Base-by-base conservation (phyloP, 257 asterid genomes). In the Sherardia arvensis region DNA sequence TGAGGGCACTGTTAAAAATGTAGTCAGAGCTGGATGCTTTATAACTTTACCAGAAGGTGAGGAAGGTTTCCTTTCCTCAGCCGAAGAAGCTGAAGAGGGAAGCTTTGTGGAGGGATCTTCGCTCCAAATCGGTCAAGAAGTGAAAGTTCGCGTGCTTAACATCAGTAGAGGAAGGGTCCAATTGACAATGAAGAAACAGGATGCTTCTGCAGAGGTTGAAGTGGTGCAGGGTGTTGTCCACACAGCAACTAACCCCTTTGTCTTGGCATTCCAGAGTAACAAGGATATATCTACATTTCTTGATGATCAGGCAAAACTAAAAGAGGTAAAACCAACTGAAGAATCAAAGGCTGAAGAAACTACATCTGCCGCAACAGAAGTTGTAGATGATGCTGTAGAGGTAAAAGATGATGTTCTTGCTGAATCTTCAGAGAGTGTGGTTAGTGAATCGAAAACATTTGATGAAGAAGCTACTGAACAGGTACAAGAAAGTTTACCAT, bases 41-140 rank as follows among this genome's bases (percentile, higher is more conserved):
- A 79, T 93, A 68, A 84, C 97, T 65, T 85, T 93, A 57, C 96
- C 97, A 27, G 97, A 93, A 66, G 96, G 90, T 7, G 99, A 93
- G 83, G 99, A 93, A 71, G 99, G 99, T 20, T 93, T 90, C 81
- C 73, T 93, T 74, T 96, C 96, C 33, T 18, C 60, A 61, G 82
- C 95, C 1, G 97, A 93, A 81, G 95, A 90, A 77, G 74, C 76
- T 17, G 85, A 77, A 65, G 95, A 80, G 30, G 88, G 67, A 59
- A 80, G 57, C 61, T 76, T 87, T 14, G 84, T 77, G 84, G 95
- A 87, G 20, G 84, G 77, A 63, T 78, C 99, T 67, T 90, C 96
- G 4, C 73, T 90, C 61, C 84, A 85, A 69, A 69, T 77, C 5
- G 99, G 96, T 38, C 96, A 90, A 76, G 94, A 84, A 75, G 97